Evolutionary conservation across 2,329 filamentous ascomycete genomes (phyloP).

Genomic region (Cladosporium halotolerans): DNA sequence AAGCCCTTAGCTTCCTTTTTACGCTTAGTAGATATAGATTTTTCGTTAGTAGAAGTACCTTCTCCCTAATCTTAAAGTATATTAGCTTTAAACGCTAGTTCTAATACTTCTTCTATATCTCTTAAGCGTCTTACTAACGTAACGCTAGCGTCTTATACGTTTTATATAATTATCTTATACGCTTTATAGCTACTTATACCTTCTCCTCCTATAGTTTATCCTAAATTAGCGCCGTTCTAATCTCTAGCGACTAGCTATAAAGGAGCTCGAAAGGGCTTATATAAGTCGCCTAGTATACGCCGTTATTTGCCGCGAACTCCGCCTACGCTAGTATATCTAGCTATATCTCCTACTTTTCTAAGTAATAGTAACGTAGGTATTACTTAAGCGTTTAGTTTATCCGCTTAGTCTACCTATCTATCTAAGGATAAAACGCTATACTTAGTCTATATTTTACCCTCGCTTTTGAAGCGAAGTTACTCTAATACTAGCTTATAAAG

Average conservation of each 20-base stretch:
- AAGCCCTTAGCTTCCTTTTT: background rate
- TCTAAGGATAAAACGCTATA: constrained; percentile 15
- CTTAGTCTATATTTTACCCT: constrained; percentile 5
- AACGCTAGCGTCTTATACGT: background rate
- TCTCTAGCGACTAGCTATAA: background rate
- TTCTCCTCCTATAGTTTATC: constrained; percentile 4
- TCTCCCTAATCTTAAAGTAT: background rate
- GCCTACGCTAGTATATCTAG: background rate
- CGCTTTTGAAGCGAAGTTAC: background rate
- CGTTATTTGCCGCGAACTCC: constrained; percentile 7
- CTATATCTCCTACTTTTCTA: constrained; percentile 9
- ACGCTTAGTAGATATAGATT: background rate
- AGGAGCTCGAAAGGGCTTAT: background rate
- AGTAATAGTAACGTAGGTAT: constrained; percentile 12
- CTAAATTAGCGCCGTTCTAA: background rate
- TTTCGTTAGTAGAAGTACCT: background rate
- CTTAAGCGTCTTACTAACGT: background rate
- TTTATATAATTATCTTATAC: constrained; percentile 1
- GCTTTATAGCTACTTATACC: constrained; percentile 1
- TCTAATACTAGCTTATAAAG: constrained; percentile 13
- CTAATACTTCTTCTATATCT: constrained; percentile 8
- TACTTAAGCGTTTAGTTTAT: constrained; percentile 15
- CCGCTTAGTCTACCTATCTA: constrained; percentile 10
- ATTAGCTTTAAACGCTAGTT: constrained; percentile 8
- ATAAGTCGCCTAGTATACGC: background rate